A percentile compares a stretch with the other conserved stretches of the same genome.
These are phyloP conservation scores for Psidium guajava DNA, from an alignment of 345 rosid species.

Conservation along the genomic window DNA sequence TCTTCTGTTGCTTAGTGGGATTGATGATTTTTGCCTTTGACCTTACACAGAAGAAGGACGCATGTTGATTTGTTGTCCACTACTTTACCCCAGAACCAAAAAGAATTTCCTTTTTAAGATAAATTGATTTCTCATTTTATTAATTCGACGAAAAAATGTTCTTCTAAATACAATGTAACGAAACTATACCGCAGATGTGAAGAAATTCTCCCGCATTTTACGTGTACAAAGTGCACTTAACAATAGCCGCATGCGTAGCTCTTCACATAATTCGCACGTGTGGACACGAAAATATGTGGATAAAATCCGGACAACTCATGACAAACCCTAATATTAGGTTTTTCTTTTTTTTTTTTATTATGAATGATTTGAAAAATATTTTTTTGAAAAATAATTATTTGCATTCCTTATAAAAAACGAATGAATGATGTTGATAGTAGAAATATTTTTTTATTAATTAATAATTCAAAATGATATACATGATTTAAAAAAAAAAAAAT, in stretches of 20 bases:
- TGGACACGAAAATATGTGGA: neutral
- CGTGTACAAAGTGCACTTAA: neutral
- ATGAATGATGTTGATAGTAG: too few relatives aligned
- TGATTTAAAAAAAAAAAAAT: too few relatives aligned
- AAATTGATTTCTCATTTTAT: neutral
- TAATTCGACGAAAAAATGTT: neutral
- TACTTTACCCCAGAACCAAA: neutral
- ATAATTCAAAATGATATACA: too few relatives aligned
- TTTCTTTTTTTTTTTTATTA: too few relatives aligned
- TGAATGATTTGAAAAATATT: too few relatives aligned
- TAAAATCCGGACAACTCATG: too few relatives aligned
- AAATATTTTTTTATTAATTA: too few relatives aligned
- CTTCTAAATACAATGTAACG: neutral
- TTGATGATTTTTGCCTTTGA: neutral
- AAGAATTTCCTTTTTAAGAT: neutral
- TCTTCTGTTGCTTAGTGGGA: neutral
- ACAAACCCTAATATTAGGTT: too few relatives aligned
- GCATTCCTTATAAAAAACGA: too few relatives aligned
- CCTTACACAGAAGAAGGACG: neutral
- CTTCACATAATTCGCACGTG: neutral
- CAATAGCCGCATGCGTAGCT: neutral
- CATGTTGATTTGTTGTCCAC: neutral
- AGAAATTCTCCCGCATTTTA: neutral
- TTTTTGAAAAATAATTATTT: too few relatives aligned
- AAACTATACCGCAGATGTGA: neutral